Evolutionary conservation across 2,329 filamentous ascomycete genomes (phyloP), one percentile per base, ranked within the genome.

Genomic region (Biscogniauxia sp.): DNA sequence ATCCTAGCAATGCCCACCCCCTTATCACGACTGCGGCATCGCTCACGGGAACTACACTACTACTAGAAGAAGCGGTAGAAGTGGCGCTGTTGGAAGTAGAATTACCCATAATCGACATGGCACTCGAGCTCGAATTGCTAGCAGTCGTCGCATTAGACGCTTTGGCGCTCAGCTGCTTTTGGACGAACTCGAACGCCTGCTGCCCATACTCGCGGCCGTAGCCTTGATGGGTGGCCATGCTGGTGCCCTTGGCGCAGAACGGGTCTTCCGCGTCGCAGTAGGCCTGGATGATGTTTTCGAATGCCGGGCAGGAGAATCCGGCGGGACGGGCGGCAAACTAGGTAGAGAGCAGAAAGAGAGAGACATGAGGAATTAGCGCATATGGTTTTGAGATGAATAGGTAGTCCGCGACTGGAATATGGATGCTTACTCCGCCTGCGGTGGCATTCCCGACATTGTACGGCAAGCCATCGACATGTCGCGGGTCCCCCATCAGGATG

Each of bases 241-340:
- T 76, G 59, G 75, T 83, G 19, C 85, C 85, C 52, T 81, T 86
- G 69, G 82, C 85, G 75, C 85, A 88, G 73, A 86, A 88, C 0
- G 84, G 84, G 65, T 88, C 85, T 0, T 79, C 71, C 5, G 80
- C 74, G 67, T 88, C 85, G 71, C 85, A 88, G 76, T 87, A 88
- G 1, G 82, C 82, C 70, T 84, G 77, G 7, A 75, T 74, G 64
- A 86, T 81, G 67, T 80, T 80, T 63, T 74, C 73, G 51, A 80
- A 80, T 20, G 77, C 78, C 0, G 79, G 78, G 70, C 84, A 88
- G 37, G 66, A 70, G 71, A 84, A 87, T 17, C 83, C 82, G 8
- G 74, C 67, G 2, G 84, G 82, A 7, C 84, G 81, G 37, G 83
- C 79, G 53, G 83, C 84, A 61, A 88, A 87, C 83, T 86, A 20